Evolutionary conservation across 306 rosid genomes (phyloP), one percentile per base, ranked within the genome.

Genomic region (cucumber (Cucumis sativus)): DNA sequence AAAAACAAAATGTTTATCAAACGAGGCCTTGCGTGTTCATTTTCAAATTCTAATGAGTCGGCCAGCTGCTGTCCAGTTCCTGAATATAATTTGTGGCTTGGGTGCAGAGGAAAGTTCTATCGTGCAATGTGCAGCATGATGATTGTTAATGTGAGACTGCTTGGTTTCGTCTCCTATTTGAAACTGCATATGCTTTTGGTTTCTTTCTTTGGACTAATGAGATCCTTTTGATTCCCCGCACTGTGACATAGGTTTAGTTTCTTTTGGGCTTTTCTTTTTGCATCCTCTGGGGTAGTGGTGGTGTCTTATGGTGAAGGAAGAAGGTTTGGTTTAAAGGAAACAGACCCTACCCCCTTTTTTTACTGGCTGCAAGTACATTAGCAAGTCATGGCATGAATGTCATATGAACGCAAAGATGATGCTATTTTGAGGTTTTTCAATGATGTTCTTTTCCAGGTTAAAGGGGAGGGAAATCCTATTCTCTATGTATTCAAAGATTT

Each of bases 31-130:
- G 3, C 87, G 88, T 84, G 81, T 89, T 54, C 30, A 10, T 25
- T 66, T 49, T 87, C 79, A 81, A 80, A 77, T 79, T 82, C 85
- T 63, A 80, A 70, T 68, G 89, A 94, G 98, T 94, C 80, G 82
- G 93, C 98, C 93, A 88, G 98, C 98, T 92, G 98, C 98, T 88
- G 79, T 90, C 93, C 98, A 92, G 97, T 90, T 86, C 86, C 87
- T 84, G 61, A 74, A 87, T 82, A 84, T 84, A 90, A 89, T 84
- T 84, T 93, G 98, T 94, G 98, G 98, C 85, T 89, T 94, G 96
- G 97, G 89, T 87, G 87, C 86, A 79, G 79, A 84, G 80, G 80
- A 37, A 80, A 86, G 86, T 82, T 81, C 88, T 78, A 73, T 84
- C 83, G 79, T 82, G 65, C 67, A 77, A 51, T 84, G 77, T 83